phyloP scores from a whole-genome alignment of 805 yeast species.

The Cyberlindnera petersonii region DNA sequence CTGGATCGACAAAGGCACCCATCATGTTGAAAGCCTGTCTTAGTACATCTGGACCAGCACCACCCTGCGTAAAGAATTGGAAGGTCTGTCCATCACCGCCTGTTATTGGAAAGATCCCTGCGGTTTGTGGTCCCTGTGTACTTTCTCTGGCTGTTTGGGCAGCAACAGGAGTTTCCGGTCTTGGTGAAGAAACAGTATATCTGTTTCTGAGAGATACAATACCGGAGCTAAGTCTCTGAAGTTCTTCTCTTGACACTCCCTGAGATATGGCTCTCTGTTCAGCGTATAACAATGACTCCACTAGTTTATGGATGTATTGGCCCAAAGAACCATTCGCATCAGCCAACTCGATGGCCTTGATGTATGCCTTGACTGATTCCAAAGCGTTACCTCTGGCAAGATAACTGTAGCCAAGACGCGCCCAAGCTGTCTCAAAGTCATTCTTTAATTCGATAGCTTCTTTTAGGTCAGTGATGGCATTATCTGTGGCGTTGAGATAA shows the following conservation, averaged over 20 bases:
- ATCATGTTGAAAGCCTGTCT: constrained; percentile 13
- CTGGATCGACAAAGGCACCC: constrained; percentile 6
- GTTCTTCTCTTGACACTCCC: constrained; percentile 12
- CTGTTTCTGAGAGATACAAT: constrained; percentile 11
- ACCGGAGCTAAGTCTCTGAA: constrained; percentile 5
- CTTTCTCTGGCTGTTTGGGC: neutral
- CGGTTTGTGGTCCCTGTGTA: neutral
- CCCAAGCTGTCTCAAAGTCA: constrained; percentile 36
- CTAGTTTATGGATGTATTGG: constrained; percentile 17
- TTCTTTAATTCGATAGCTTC: constrained; percentile 32
- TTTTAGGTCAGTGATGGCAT: constrained; percentile 34
- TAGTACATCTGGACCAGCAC: constrained; percentile 8
- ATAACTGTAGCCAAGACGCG: constrained; percentile 35
- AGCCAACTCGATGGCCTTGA: constrained; percentile 30
- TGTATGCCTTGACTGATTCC: constrained; percentile 35
- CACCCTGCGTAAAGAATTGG: constrained; percentile 8
- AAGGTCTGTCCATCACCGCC: constrained; percentile 6
- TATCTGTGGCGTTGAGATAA: constrained; percentile 31
- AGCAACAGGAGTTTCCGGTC: neutral
- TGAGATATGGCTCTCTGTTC: constrained; percentile 19
- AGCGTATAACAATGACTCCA: constrained; percentile 16
- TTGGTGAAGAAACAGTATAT: constrained; percentile 1
- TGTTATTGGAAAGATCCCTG: neutral
- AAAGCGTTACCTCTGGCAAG: constrained; percentile 35
- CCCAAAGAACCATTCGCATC: constrained; percentile 9